Evolutionary conservation across 2,329 filamentous ascomycete species (phyloP).

Genomic region (Arthrobotrys iridis): DNA sequence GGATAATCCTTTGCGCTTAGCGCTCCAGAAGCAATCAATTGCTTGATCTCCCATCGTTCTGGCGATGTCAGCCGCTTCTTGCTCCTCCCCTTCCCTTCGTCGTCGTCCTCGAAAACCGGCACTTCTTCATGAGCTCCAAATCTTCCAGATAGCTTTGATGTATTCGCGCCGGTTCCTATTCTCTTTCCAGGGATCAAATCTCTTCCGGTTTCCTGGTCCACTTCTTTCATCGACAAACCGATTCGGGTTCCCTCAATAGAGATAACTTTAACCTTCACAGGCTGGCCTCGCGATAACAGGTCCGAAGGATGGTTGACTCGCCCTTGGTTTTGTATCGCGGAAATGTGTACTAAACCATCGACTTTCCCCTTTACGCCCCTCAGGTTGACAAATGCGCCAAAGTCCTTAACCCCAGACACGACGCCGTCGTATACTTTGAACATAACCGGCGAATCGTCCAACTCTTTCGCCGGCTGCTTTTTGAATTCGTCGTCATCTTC

Average conservation of each 20-base stretch:
- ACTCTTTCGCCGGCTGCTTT: slow-evolving; percentile 74
- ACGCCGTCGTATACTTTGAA: slow-evolving; percentile 90
- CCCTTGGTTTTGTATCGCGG: slow-evolving; percentile 82
- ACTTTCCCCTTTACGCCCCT: slow-evolving; percentile 85
- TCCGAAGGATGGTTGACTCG: slow-evolving; percentile 93
- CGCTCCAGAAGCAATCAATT: slow-evolving; percentile 93
- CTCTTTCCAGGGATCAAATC: slow-evolving; percentile 81
- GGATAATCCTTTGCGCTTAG: slow-evolving; percentile 93
- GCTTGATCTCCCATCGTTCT: slow-evolving; percentile 96
- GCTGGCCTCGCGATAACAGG: slow-evolving; percentile 79
- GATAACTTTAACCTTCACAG: slow-evolving; percentile 90
- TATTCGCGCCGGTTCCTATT: slow-evolving; percentile 89
- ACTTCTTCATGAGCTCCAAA: slow-evolving; percentile 67
- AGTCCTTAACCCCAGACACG: slow-evolving; percentile 92
- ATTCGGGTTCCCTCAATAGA: slow-evolving; percentile 84
- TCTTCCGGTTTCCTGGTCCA: slow-evolving; percentile 86
- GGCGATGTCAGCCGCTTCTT: slow-evolving; percentile 96
- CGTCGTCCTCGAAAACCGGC: slow-evolving; percentile 72
- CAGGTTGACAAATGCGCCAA: slow-evolving; percentile 95
- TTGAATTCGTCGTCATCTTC: slow-evolving; percentile 71
- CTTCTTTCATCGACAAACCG: slow-evolving; percentile 95
- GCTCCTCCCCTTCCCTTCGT: slow-evolving; percentile 69
- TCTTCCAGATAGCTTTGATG: slow-evolving; percentile 77
- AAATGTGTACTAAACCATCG: slow-evolving; percentile 93
- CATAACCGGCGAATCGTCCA: slow-evolving; percentile 82